phyloP scores from a whole-genome alignment of 106 monocot species.

The Hemerocallis citrina region DNA sequence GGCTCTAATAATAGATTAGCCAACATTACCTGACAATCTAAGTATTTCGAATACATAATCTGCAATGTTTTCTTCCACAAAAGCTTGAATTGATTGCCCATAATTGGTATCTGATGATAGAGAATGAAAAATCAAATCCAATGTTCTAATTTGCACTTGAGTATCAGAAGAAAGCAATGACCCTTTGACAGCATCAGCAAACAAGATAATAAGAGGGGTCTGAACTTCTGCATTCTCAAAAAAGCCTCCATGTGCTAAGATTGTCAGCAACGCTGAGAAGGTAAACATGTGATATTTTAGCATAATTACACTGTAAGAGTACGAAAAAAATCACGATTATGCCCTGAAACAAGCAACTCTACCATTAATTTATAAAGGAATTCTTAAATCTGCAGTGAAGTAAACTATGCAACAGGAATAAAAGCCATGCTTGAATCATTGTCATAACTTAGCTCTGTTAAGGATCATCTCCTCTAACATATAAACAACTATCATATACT shows the following conservation, averaged over 20 bases:
- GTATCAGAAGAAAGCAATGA: constrained; percentile 78
- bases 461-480: too few species aligned
- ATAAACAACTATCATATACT: too few species aligned
- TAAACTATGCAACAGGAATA: constrained; percentile 1
- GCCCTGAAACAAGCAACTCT: neutral
- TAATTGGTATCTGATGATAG: constrained; percentile 33
- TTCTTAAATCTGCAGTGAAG: neutral
- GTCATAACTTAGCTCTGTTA: too few species aligned
- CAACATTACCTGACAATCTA: constrained; percentile 70
- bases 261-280: constrained; percentile 66
- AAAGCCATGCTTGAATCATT: too few species aligned
- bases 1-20: neutral
- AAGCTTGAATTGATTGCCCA: constrained; percentile 30
- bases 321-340: neutral
- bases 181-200: constrained; percentile 87
- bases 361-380: neutral
- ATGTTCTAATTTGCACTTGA: constrained; percentile 61
- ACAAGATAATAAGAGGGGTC: constrained; percentile 42
- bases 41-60: constrained; percentile 97
- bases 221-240: constrained; percentile 11
- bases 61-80: constrained; percentile 73
- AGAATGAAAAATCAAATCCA: constrained; percentile 67
- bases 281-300: neutral
- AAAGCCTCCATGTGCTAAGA: constrained; percentile 39
- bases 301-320: neutral